Evolutionary conservation across 371 early-diverging fungal genomes (phyloP).

Genomic region (Mortierella sp.): DNA sequence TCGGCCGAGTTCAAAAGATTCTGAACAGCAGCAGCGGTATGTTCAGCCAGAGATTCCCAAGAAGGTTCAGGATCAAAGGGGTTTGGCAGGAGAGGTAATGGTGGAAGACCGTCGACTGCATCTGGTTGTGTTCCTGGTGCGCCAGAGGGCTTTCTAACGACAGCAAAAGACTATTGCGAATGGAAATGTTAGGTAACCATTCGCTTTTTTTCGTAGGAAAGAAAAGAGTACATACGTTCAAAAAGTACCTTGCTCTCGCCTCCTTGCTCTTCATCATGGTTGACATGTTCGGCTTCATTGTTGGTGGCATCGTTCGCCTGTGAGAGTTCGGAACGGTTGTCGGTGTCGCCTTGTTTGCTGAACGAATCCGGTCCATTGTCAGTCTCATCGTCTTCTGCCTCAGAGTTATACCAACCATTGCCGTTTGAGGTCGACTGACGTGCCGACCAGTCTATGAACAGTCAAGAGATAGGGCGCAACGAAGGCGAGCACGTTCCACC

Average conservation of each 20-base stretch:
- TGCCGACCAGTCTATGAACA: conserved; percentile 42
- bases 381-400: conserved; percentile 49
- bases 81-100: conserved; percentile 41
- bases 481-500: neutral
- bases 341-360: conserved; percentile 1
- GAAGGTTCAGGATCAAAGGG: conserved; percentile 59
- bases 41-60: conserved; percentile 78
- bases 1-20: conserved; percentile 75
- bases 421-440: conserved; percentile 55
- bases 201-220: neutral
- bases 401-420: conserved; percentile 57
- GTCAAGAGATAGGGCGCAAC: neutral
- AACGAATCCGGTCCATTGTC: conserved; percentile 3
- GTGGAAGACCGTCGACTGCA: conserved; percentile 46
- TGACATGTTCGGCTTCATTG: neutral
- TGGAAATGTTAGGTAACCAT: neutral
- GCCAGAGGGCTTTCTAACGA: conserved; percentile 46
- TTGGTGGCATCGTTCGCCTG: neutral
- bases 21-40: conserved; percentile 76
- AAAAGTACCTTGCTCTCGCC: neutral
- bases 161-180: conserved; percentile 4
- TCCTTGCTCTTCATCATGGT: neutral
- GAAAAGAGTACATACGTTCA: neutral
- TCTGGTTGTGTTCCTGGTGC: conserved; percentile 46
- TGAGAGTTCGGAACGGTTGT: conserved; percentile 6